Conservation (phyloP, 495 filamentous ascomycete genomes). For the Annulohypoxylon moriforme region DNA sequence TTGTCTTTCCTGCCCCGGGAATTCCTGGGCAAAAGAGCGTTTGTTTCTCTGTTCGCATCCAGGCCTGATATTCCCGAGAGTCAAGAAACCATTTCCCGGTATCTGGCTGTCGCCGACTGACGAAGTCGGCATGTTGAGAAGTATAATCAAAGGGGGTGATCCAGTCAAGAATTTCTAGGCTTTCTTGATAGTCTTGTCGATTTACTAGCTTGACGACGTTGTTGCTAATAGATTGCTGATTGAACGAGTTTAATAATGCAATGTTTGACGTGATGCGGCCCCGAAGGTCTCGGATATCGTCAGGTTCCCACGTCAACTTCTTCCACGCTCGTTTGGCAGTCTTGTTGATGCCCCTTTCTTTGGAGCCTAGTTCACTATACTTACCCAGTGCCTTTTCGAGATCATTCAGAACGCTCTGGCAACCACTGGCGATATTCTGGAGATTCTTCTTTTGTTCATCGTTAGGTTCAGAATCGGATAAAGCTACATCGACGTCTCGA, state of each 20-base stretch:
- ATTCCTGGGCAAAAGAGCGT: conserved; percentile 61
- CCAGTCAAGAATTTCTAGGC: conserved; percentile 43
- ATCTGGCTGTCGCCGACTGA: conserved; percentile 46
- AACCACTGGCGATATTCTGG: not conserved
- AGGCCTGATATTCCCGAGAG: conserved; percentile 43
- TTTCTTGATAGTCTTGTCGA: not conserved
- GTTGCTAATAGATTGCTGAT: not conserved
- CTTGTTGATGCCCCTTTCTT: not conserved
- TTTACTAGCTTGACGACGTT: not conserved
- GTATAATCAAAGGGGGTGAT: conserved; percentile 41
- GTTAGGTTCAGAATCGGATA: not conserved
- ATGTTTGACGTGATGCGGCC: not conserved
- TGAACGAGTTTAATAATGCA: not conserved
- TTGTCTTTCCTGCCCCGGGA: conserved; percentile 51
- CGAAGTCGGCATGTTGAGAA: conserved; percentile 38
- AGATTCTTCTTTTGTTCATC: not conserved
- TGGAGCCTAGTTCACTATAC: conserved; percentile 12
- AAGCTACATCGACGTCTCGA: conserved; percentile 35
- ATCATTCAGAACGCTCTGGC: not conserved
- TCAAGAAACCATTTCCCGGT: conserved; percentile 61
- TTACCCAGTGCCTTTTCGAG: conserved; percentile 22
- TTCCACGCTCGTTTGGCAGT: conserved; percentile 40
- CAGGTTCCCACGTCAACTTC: conserved; percentile 44
- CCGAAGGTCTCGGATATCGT: not conserved
- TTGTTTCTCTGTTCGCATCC: conserved; percentile 15